These are phyloP conservation scores for Infundibulicybe gibba DNA, from an alignment of 768 basidiomycete species.

Conservation along the genomic window DNA sequence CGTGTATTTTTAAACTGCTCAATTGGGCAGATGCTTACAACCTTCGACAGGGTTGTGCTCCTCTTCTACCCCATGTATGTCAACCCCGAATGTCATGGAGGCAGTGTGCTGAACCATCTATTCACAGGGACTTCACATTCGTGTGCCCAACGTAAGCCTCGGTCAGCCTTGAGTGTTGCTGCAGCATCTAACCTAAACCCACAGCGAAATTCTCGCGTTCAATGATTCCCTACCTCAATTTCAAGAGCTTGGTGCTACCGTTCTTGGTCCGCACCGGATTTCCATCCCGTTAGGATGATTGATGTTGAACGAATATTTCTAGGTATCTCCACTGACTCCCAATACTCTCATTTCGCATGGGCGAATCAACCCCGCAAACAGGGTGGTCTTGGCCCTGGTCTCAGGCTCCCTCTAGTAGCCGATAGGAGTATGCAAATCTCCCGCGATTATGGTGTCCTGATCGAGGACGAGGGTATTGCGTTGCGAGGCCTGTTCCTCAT, in stretches of 20 bases:
- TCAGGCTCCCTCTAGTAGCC: constrained; percentile 80
- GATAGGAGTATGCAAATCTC: constrained; percentile 79
- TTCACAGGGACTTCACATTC: constrained; percentile 75
- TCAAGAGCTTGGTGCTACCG: constrained; percentile 65
- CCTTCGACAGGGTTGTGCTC: constrained; percentile 71
- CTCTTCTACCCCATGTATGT: constrained; percentile 92
- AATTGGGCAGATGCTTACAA: constrained; percentile 5
- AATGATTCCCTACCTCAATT: constrained; percentile 82
- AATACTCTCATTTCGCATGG: constrained; percentile 88
- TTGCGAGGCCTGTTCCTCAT: constrained; percentile 87
- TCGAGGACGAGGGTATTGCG: constrained; percentile 86
- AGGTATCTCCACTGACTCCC: constrained; percentile 88
- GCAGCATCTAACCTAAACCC: background rate
- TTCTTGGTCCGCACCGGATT: constrained; percentile 55
- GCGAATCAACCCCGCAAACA: constrained; percentile 75
- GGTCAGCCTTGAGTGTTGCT: background rate
- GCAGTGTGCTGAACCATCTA: constrained; percentile 1
- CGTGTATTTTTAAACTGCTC: background rate
- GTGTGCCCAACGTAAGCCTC: constrained; percentile 75
- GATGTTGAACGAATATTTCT: constrained; percentile 5
- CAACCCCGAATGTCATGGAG: background rate
- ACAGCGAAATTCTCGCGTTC: constrained; percentile 88
- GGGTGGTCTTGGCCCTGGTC: constrained; percentile 87
- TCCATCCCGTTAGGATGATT: background rate
- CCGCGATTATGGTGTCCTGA: constrained; percentile 82